Evolutionary conservation across 371 early-diverging fungal genomes (phyloP), one percentile per base, ranked within the genome.

Genomic region (Mortierella sp.): DNA sequence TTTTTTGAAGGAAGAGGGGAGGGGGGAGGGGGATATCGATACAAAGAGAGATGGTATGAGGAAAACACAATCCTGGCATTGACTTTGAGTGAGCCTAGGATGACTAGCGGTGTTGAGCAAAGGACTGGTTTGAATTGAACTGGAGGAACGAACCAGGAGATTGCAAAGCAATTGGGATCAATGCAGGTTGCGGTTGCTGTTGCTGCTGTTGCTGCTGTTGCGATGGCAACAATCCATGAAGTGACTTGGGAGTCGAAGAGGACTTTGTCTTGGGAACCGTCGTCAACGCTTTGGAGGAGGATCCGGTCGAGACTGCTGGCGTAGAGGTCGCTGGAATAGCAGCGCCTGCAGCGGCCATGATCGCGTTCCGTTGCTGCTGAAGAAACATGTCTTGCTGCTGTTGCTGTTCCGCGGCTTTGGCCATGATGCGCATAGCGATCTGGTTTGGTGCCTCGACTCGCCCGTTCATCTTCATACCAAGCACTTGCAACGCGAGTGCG

Each of bases 401-500:
- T 12, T 64, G 64, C n/a, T 64, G 57, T 6, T 61, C 70, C 14
- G 73, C 66, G 0, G 87, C 86, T 23, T 87, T 86, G 68, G 85
- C 87, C 66, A 92, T 89, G 68, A 92, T 89, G 19, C 85, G 78
- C 88, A 90, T 89, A n/a, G 91, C 94, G 58, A 88, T 85, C 19
- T 86, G 84, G 26, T 88, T 81, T 2, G 90, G 87, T 53, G 86
- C 85, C 54, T 89, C 90, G 41, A 91, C 79, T 66, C 86, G 84
- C 14, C 91, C 91, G 3, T 87, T 90, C 89, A 90, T 91, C 69
- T 91, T 84, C 62, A 95, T 78, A 3, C 94, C 94, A 8, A 94
- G 85, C 0, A 94, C 92, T 58, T 94, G 93, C 56, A 95, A 66
- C 2, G 93, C 92, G 48, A 95, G 82, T 60, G 92, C 93, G 76